Base-by-base conservation (phyloP, 1,284 basidiomycete species). In the Meira miltonrushii region DNA sequence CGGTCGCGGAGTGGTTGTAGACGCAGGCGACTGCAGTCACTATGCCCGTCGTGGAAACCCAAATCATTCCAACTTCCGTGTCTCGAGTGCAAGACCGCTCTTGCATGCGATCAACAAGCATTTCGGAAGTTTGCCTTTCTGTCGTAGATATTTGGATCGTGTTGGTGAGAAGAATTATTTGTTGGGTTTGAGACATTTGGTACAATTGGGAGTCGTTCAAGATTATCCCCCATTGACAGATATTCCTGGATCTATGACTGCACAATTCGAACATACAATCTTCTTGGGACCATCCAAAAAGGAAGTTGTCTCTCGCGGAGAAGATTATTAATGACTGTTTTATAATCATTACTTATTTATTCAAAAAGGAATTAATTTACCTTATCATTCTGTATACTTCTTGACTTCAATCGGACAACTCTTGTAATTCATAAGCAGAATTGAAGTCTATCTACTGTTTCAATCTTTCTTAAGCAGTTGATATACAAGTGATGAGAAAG, bases 221-320 rank as follows among this genome's bases (percentile, higher is more conserved):
- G 90, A 88, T 68, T 97, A 98, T 79, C 95, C 92, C n/a, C 95
- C 95, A 1, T 82, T 99, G 17, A 86, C 85, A 65, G 94, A 99
- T 61, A 60, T 74, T 33, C 65, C 70, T 1, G 75, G 70, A 15
- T 57, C 70, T 2, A 72, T 71, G 70, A 78, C 75, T 39, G 71
- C 75, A 7, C 75, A 78, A 64, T 75, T 64, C 55, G 75, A 78
- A 60, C 74, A 78, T 62, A 78, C 75, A 2, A 74, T 78, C 65
- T 79, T 96, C 39, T 82, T 96, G 39, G 84, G 90, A 56, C 89
- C 93, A 40, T 95, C 91, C 1, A 87, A 87, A 71, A 96, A 95
- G 77, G 95, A 98, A 80, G 86, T 98, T 7, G 91, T 98, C 40
- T 92, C 89, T 71, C 84, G 92, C 67, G 94, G 94, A 37, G 88